These are phyloP conservation scores for Linnemannia zychae DNA, from an alignment of 192 early-diverging fungal species.

Conservation along the genomic window DNA sequence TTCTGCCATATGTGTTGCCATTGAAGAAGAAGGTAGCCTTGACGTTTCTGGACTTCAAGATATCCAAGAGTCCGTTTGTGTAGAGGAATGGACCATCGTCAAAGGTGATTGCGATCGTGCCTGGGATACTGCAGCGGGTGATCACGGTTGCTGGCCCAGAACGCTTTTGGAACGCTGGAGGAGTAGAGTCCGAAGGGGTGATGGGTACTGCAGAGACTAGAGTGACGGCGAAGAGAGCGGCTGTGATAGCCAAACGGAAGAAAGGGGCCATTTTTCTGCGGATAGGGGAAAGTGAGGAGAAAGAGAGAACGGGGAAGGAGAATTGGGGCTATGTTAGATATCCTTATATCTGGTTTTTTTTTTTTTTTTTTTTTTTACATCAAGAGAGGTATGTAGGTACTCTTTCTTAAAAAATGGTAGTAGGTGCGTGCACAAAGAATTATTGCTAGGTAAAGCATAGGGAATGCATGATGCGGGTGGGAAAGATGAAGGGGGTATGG, in stretches of 20 bases:
- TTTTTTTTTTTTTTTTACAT: background rate
- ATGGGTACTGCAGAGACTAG: constrained; percentile 3
- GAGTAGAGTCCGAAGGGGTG: background rate
- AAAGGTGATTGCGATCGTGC: constrained; percentile 56
- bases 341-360: background rate
- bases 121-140: constrained; percentile 41
- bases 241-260: background rate
- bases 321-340: background rate
- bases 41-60: constrained; percentile 12
- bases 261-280: background rate
- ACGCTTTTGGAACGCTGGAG: constrained; percentile 8
- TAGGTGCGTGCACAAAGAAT: background rate
- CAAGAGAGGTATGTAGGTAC: background rate
- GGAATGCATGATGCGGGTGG: background rate
- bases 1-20: constrained; percentile 22
- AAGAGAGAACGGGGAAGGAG: background rate
- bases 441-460: background rate
- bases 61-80: constrained; percentile 29
- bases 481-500: background rate
- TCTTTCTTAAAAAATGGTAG: background rate
- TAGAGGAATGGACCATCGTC: constrained; percentile 30
- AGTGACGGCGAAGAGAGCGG: background rate
- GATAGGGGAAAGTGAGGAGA: background rate
- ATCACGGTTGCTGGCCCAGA: constrained; percentile 14
- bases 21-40: constrained; percentile 55